Conservation (phyloP, 164 flowering plant species). For the Vitis amurensis region DNA sequence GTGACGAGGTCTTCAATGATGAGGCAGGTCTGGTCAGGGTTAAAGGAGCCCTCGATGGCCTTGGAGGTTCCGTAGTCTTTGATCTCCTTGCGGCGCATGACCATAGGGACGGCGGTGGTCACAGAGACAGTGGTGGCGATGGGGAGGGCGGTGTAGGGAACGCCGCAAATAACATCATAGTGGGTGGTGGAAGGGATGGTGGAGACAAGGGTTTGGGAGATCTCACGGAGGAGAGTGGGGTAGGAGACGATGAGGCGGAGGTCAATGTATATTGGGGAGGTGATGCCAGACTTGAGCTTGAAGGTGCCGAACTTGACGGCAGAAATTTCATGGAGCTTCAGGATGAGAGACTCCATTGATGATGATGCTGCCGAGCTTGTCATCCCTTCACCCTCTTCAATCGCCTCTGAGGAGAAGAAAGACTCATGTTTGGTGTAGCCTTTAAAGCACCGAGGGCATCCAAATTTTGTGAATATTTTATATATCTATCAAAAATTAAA, state of each 20-base stretch:
- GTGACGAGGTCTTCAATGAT: conserved; percentile 89
- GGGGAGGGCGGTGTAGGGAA: conserved; percentile 97
- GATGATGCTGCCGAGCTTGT: no score
- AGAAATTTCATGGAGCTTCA: conserved; percentile 80
- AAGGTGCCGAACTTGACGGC: conserved; percentile 93
- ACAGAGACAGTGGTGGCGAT: conserved; percentile 82
- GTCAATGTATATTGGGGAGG: conserved; percentile 93
- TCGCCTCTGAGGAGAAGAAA: no score
- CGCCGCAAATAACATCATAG: conserved; percentile 82
- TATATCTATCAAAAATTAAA: no score
- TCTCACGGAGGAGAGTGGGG: conserved; percentile 74
- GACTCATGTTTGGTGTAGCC: no score
- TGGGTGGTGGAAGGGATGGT: conserved; percentile 42
- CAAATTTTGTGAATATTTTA: no score
- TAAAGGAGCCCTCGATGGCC: conserved; percentile 72
- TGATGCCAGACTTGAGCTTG: conserved; percentile 91
- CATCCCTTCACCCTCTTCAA: no score
- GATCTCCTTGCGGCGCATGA: conserved; percentile 92
- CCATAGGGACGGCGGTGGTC: conserved; percentile 66
- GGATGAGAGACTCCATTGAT: conserved; percentile 68
- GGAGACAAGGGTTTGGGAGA: conserved; percentile 65
- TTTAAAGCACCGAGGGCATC: no score
- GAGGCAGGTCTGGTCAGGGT: conserved; percentile 48
- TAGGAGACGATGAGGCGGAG: conserved; percentile 93
- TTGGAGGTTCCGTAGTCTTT: conserved; percentile 85